These are phyloP conservation scores for Heliosperma pusillum DNA, from an alignment of 148 eudicot genomes.

Conservation along the genomic window DNA sequence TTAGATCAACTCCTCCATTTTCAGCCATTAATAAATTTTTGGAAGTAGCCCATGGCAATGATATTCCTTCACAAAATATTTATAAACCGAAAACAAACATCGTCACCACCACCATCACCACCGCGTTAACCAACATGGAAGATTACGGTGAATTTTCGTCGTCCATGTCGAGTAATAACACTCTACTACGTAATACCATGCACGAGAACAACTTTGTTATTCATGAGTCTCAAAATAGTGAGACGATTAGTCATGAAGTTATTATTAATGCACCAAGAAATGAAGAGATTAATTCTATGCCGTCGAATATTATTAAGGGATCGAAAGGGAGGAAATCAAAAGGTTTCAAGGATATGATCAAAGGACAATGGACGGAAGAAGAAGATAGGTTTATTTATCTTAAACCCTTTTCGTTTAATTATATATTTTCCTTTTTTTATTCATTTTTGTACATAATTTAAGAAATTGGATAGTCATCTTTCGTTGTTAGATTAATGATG, in stretches of 20 bases:
- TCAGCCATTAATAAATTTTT: conserved; percentile 52
- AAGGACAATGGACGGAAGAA: conserved; percentile 76
- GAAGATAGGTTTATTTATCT: conserved; percentile 56
- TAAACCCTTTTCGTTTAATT: not conserved
- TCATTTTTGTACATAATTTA: too few species aligned
- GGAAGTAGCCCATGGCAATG: conserved; percentile 7
- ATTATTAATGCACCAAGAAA: not conserved
- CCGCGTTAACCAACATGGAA: not conserved
- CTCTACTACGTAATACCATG: not conserved
- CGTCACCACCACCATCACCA: not conserved
- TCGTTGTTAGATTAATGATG: too few species aligned
- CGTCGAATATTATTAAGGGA: not conserved
- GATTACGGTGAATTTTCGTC: not conserved
- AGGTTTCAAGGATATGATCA: conserved; percentile 31
- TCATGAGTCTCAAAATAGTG: conserved; percentile 5
- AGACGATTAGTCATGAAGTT: conserved; percentile 2
- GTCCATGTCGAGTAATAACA: not conserved
- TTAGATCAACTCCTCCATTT: conserved; percentile 35
- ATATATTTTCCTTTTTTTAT: too few species aligned
- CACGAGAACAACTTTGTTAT: conserved; percentile 9
- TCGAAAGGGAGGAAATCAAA: conserved; percentile 22
- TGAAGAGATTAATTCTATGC: not conserved
- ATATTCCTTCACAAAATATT: too few species aligned
- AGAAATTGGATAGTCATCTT: too few species aligned
- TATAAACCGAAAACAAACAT: not conserved